Conservation (phyloP, 768 basidiomycete species). For the Dictyophora rubrovolvata region DNA sequence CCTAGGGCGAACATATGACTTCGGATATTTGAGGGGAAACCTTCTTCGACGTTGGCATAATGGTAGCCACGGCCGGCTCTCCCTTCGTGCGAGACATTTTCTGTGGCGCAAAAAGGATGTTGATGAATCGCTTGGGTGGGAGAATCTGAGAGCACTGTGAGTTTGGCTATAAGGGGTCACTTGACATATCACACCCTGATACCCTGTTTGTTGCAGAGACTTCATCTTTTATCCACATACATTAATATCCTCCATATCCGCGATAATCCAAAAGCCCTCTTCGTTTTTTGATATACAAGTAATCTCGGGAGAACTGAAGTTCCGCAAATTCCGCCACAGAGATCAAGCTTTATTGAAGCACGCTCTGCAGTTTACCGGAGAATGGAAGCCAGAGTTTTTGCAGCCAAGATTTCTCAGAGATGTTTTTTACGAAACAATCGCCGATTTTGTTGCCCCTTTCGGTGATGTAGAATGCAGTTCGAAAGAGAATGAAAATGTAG, state of each 20-base stretch:
- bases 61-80: not conserved
- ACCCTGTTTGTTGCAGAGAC: not conserved
- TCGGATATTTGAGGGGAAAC: not conserved
- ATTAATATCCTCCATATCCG: not conserved
- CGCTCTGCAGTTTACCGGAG: not conserved
- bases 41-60: not conserved
- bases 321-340: not conserved
- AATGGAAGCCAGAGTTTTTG: not conserved
- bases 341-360: not conserved
- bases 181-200: not conserved
- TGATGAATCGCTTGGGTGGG: not conserved
- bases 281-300: not conserved
- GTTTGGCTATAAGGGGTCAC: not conserved
- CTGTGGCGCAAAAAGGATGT: not conserved
- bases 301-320: not conserved
- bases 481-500: no score
- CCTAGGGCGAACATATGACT: not conserved
- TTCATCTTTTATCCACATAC: not conserved
- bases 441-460: not conserved
- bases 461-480: not conserved
- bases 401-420: not conserved
- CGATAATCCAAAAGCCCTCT: not conserved
- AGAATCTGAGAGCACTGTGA: not conserved
- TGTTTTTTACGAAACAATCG: not conserved
- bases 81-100: not conserved